Evolutionary conservation across 179 eudicot species (phyloP), one percentile per base, ranked within the genome.

Genomic region (Heliamphora pulchella): DNA sequence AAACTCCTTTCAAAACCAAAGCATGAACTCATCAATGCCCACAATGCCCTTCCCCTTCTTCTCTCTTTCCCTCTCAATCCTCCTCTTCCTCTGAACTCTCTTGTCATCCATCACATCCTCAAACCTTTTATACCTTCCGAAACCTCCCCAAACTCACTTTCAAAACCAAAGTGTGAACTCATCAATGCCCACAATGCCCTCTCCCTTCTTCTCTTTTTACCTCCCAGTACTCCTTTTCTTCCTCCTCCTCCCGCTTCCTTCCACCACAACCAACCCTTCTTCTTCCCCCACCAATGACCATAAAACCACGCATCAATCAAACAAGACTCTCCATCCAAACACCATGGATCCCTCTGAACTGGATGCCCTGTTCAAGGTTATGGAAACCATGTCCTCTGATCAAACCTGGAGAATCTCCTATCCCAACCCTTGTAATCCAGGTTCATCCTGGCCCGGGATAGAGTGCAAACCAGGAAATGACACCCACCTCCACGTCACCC

Each of bases 351-450:
- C 82, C 3, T 84, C 88, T 76, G 97, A 93, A 62, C 86, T 89
- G 1, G 86, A 88, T 62, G 88, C 90, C 1, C 86, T 93, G 15
- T 88, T 86, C 90, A 86, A 71, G 68, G 80, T 93, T 83, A 90
- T 93, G 93, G 93, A 90, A 20, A 81, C 83, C 44, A 84, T 91
- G 67, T 91, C 97, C 67, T 84, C 89, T 80, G 93, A 93, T 46
- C 81, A 79, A 53, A 78, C 79, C 80, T 91, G 93, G 95, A 85
- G 89, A 79, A 3, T 74, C 51, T 81, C 89, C 8, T 78, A 91
- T 76, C 94, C 93, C 50, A 86, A 90, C 86, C 95, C 95, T 20
- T 93, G 97, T 64, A 76, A 77, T 0, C 89, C 90, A 14, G 90
- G 88, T 80, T 80, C 89, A 48, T 80, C 92, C 39, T 93, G 95